Base-by-base conservation (phyloP, 495 filamentous ascomycete genomes). In the Lasiosphaeris hirsuta region DNA sequence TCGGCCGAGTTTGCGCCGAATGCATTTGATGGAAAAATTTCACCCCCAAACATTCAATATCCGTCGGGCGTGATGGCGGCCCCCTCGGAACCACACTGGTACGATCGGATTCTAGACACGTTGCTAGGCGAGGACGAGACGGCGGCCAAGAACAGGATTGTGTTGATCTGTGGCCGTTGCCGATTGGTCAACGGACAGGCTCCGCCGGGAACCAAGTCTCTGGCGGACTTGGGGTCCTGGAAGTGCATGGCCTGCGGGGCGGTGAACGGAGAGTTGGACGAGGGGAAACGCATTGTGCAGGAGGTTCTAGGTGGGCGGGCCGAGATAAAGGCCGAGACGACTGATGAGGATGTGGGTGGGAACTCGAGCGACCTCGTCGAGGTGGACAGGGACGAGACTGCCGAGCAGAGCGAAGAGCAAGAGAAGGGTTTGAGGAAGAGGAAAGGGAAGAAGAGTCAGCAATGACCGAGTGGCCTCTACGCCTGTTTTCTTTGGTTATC, bases 81-180 rank as follows among this genome's bases (percentile, higher is more conserved):
- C 59, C 79, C 69, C 61, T 49, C 69, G 0, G 81, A 81, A 41
- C 74, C 85, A 37, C 83, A 86, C 58, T 97, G 95, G 95, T 97
- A 97, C 69, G 94, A 98, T 65, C 85, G 94, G 42, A 82, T 98
- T 35, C 72, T 97, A 39, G 94, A 98, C 66, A 85, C 96, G 5
- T 81, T 99, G 34, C 78, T 99, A 0, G 94, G 94, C 18, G 94
- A 99, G 70, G 94, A 99, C 62, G 94, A 99, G 72, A 93, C 89
- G 39, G 86, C 88, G 23, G 84, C 95, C 0, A 93, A 90, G 72
- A 96, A 97, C 72, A 84, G 94, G 5, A 83, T 96, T 50, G 94
- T 86, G 23, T 71, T 99, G 63, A 94, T 99, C 49, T 99, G 94
- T 74, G 59, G 68, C 17, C 75, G 81, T 17, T 99, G 94, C 67